A percentile compares a stretch with the other conserved stretches of the same genome.
phyloP scores from a whole-genome alignment of 208 protist species.

The Crithidia bombi region DNA sequence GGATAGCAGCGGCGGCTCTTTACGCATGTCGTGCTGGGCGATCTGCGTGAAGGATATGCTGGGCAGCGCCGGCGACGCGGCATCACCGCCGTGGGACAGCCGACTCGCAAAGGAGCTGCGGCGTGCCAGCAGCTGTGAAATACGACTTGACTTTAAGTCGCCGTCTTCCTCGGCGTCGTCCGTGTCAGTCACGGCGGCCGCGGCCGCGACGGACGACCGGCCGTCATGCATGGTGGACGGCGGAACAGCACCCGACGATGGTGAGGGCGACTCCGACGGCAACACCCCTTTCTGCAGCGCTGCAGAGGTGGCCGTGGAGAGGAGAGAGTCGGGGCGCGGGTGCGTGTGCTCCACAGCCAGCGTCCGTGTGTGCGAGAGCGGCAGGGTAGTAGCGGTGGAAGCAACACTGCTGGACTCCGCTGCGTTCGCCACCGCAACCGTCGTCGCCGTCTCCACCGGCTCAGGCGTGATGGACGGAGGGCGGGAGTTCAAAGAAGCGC shows the following conservation, averaged over 20 bases:
- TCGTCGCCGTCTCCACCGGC: neutral
- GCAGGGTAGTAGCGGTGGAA: neutral
- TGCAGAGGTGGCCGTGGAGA: neutral
- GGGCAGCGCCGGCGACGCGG: neutral
- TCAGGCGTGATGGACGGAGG: neutral
- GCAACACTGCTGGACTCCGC: neutral
- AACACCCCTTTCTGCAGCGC: slow-evolving; percentile 1
- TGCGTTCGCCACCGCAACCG: neutral
- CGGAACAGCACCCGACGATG: neutral
- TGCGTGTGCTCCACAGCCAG: neutral
- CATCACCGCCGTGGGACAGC: neutral
- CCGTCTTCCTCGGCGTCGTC: neutral
- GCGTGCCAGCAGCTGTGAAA: slow-evolving; percentile 15
- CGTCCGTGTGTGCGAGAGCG: neutral
- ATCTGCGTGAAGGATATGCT: neutral
- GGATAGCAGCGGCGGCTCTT: neutral
- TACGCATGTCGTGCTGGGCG: neutral
- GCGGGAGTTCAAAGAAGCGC: neutral
- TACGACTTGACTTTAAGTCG: neutral
- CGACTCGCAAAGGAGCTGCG: neutral
- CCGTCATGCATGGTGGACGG: neutral
- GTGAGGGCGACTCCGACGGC: neutral
- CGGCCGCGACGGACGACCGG: neutral
- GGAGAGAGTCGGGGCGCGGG: neutral
- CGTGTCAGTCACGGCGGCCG: neutral